These are phyloP conservation scores for Pestalotiopsis sp. DNA, from an alignment of 2,329 filamentous ascomycete species.

Conservation along the genomic window DNA sequence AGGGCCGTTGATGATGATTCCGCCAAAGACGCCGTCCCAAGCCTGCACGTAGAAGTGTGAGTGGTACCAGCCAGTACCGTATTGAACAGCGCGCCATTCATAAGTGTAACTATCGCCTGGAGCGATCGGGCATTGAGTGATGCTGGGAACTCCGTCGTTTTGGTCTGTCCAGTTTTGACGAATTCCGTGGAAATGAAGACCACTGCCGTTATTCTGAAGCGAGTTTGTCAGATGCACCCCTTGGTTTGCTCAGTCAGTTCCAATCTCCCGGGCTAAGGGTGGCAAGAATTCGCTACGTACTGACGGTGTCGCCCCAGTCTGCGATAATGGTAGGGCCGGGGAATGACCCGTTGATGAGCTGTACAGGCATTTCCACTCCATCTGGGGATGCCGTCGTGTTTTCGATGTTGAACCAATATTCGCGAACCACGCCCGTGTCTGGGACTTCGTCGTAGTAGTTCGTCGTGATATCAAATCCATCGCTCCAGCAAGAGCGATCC, in stretches of 20 bases:
- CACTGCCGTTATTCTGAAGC: slow-evolving; percentile 55
- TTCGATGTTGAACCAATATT: slow-evolving; percentile 36
- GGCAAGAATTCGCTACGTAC: neutral
- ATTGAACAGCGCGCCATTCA: slow-evolving; percentile 54
- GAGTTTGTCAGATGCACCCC: slow-evolving; percentile 55
- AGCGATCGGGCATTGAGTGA: slow-evolving; percentile 53
- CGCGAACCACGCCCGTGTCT: slow-evolving; percentile 41
- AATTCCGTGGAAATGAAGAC: slow-evolving; percentile 66
- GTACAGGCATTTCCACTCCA: slow-evolving; percentile 30
- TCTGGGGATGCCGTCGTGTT: slow-evolving; percentile 38
- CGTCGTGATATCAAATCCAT: slow-evolving; percentile 28
- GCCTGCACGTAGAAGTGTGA: slow-evolving; percentile 54
- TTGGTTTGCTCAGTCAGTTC: neutral
- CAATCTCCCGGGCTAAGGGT: too few relatives aligned
- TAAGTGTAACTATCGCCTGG: slow-evolving; percentile 57
- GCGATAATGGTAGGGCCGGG: slow-evolving; percentile 37
- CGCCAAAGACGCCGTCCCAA: slow-evolving; percentile 59
- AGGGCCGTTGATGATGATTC: slow-evolving; percentile 63
- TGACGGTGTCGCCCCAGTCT: slow-evolving; percentile 43
- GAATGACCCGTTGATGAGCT: slow-evolving; percentile 42
- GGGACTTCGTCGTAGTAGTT: slow-evolving; percentile 36
- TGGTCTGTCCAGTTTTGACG: slow-evolving; percentile 56
- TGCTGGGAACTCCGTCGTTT: slow-evolving; percentile 55
- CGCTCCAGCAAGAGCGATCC: slow-evolving; percentile 1
- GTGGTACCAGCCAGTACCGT: slow-evolving; percentile 63